Evolutionary conservation across 164 flowering plant species (phyloP), one percentile per base, ranked within the genome.

Genomic region (Magnolia officinalis): DNA sequence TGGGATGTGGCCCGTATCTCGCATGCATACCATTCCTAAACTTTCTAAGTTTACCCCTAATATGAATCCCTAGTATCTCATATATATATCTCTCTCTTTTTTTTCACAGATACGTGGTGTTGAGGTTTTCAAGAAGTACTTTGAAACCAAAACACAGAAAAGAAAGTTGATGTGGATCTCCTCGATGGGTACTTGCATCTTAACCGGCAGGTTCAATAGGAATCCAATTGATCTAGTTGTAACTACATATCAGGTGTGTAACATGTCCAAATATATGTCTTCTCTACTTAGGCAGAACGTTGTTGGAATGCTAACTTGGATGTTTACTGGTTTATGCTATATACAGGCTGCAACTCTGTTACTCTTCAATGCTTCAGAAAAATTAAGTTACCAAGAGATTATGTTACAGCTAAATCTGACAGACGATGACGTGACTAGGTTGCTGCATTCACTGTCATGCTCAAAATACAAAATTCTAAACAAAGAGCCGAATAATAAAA

Each of bases 321-420:
- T 20, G 9, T 21, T 21, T 24, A 10, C 11, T 66, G 31, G 13
- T 20, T 66, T 66, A 7, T 21, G 14, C 13, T 66, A 26, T 66
- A 8, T 2, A 21, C 69, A 66, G 69, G 69, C 69, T 9, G 29
- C 26, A 2, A 26, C 6, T 11, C 58, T 81, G 79, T 76, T 81
- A 58, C 79, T 81, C 29, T 81, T 74, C 70, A 74, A 74, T 65
- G 58, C 58, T 3, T 78, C 81, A 18, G 81, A 81, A 61, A 81
- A 70, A 73, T 73, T 81, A 70, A 78, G 79, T 72, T 81, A 81
- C 65, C 72, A 69, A 63, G 83, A 81, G 73, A 81, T 81, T 13
- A 68, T 59, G 61, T 10, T 26, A 19, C 76, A 74, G 31, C 16
- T 74, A 18, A 74, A 74, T 58, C 64, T 81, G 29, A 24, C 78